Conservation (phyloP, 2,329 filamentous ascomycete genomes). For the Ceratocystis huliohia region DNA sequence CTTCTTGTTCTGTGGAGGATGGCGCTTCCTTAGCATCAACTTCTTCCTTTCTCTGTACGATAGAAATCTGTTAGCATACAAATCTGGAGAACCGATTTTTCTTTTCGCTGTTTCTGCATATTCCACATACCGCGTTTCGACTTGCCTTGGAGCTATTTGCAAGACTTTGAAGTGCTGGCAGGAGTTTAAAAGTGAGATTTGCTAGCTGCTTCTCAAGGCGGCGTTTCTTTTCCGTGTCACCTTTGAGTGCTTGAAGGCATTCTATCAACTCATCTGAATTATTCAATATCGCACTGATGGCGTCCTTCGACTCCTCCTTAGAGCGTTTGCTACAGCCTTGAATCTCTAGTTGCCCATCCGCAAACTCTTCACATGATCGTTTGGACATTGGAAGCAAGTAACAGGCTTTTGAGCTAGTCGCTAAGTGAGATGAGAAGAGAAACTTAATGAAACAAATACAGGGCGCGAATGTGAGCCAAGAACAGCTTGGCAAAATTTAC, state of each 20-base stretch:
- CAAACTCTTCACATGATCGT: conserved; percentile 16
- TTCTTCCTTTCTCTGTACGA: conserved; percentile 7
- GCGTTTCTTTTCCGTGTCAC: conserved; percentile 23
- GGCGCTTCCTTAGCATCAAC: not conserved
- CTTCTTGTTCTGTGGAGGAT: not conserved
- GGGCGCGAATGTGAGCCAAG: not conserved
- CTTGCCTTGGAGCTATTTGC: conserved; percentile 16
- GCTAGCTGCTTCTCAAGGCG: conserved; percentile 21
- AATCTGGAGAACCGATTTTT: not conserved
- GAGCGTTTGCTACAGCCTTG: conserved; percentile 22
- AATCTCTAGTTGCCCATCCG: conserved; percentile 10
- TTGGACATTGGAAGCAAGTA: conserved; percentile 18
- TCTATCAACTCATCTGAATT: conserved; percentile 32
- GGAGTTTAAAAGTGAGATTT: conserved; percentile 24
- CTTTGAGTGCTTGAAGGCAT: conserved; percentile 29
- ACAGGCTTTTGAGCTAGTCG: not conserved
- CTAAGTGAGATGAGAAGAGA: not conserved
- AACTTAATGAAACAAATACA: not conserved
- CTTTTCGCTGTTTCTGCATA: not conserved
- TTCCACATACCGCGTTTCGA: conserved; percentile 9
- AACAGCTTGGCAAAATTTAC: conserved; percentile 10
- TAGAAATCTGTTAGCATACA: not conserved
- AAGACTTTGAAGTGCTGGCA: conserved; percentile 26
- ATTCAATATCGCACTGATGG: conserved; percentile 27
- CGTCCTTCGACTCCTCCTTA: conserved; percentile 22